Percentiles rank a stretch among this genome's conserved stretches.
phyloP scores from a whole-genome alignment of 1,284 basidiomycete genomes.

The Cystobasidiaceae sp. region DNA sequence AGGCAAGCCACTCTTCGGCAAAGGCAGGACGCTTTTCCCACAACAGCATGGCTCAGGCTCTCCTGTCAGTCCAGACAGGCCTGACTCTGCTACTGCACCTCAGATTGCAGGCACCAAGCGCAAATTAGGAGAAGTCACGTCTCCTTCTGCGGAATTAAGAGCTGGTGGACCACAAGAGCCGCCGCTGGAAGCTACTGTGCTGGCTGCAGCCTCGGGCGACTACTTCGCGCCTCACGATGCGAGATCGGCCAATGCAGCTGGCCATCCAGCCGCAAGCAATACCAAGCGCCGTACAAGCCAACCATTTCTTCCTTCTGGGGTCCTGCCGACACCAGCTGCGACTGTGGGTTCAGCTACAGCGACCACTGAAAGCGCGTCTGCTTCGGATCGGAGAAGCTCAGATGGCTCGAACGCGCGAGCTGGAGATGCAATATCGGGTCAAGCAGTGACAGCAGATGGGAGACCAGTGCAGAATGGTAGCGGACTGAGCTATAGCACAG shows the following conservation, averaged over 20 bases:
- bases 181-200: neutral
- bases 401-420: neutral
- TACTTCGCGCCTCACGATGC: neutral
- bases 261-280: neutral
- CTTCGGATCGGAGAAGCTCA: conserved; percentile 8
- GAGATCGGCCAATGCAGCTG: neutral
- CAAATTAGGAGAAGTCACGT: neutral
- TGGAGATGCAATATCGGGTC: neutral
- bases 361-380: neutral
- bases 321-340: neutral
- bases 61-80: neutral
- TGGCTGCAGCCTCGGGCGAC: neutral
- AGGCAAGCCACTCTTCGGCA: neutral
- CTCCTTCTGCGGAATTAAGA: neutral
- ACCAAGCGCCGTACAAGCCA: conserved; percentile 12
- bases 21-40: conserved; percentile 2
- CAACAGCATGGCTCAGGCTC: neutral
- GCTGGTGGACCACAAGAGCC: neutral
- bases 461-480: no score
- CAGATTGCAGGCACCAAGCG: neutral
- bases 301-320: neutral
- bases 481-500: no score
- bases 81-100: neutral
- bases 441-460: neutral
- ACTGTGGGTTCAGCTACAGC: neutral